Base-by-base conservation (phyloP, 257 asterid species). In the Solanum acaule region DNA sequence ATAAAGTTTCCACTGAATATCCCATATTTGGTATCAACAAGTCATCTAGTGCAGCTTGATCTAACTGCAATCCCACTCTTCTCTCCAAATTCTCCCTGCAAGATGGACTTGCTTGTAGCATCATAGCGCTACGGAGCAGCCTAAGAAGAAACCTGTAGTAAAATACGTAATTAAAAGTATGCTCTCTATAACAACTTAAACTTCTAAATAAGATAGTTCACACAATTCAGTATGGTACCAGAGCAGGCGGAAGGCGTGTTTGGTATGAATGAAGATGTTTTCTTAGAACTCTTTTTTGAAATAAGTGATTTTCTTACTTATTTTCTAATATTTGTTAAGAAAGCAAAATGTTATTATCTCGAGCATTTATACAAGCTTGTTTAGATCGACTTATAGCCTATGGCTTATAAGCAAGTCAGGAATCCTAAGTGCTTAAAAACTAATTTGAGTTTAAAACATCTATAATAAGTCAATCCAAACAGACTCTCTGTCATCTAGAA, bases 1-100 rank as follows among this genome's bases (percentile, higher is more conserved):
- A 87, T 59, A 87, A 76, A 13, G 89, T 87, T 7, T 87, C 89
- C 0, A 87, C 86, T 56, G 89, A 87, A 29, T 87, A 77, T n/a
- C 89, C 86, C 89, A 77, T 76, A 37, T 78, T 87, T 59, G 89
- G 89, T 52, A 76, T 76, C 4, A 87, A 23, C 18, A 87, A 35
- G 46, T 87, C 89, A 42, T 87, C 86, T 10, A 76, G 15, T 34
- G 76, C 89, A 33, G 86, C 86, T 76, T 87, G 78, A 37, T 87
- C 89, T 27, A 87, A 77, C 42, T 87, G 89, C 44, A 73, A n/a
- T 49, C 89, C 89, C 3, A 87, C 89, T 79, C 83, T 87, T 73
- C 84, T 87, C 67, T 87, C 89, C 89, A 87, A 37, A 61, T 87
- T 87, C 20, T 87, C 89, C 37, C 86, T 87, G 63, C 89, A 87